Evolutionary conservation across 2,329 filamentous ascomycete species (phyloP), one percentile per base, ranked within the genome.

Genomic region (Penicillium hordei): DNA sequence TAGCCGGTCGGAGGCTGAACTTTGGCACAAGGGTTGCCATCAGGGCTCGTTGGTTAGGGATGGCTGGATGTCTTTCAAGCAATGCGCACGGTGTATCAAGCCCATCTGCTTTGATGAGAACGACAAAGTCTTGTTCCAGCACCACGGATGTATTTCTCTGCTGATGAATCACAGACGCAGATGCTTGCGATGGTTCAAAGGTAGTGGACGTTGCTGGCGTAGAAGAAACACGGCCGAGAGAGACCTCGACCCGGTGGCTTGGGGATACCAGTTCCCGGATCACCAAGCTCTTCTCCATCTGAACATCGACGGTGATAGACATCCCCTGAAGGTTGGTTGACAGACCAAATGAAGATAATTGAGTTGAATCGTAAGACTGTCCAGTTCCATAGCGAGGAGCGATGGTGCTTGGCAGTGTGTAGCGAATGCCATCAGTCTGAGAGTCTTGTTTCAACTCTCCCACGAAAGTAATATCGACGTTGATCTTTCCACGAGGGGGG

Each of bases 371-470:
- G 29, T 52, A 64, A 57, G 8, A 15, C 19, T 5, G 27, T 6
- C 19, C 2, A 7, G 64, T 64, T 13, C 86, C 86, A 70, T 90
- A 91, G 21, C 88, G 81, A 1, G 88, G 88, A 0, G 85, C 86
- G 55, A 92, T 86, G 48, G 72, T 75, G 0, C 83, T 89, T 0
- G 89, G 89, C 5, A 92, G 83, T 5, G 84, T 90, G 68, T 88
- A 89, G 7, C 87, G 82, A 27, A 89, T 77, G 6, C 87, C 87
- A 66, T 91, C 86, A 3, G 83, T 78, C 60, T 87, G 84, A 43
- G 85, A 82, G 67, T 91, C 88, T 63, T 90, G 86, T 74, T 89
- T 89, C 53, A 91, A 78, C 69, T 91, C 88, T 2, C 85, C 86
- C 5, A 90, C 78, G 60, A 89, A 90, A 0, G 79, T 83, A 55